Base-by-base conservation (phyloP, 257 asterid species). In the Salvia splendens region DNA sequence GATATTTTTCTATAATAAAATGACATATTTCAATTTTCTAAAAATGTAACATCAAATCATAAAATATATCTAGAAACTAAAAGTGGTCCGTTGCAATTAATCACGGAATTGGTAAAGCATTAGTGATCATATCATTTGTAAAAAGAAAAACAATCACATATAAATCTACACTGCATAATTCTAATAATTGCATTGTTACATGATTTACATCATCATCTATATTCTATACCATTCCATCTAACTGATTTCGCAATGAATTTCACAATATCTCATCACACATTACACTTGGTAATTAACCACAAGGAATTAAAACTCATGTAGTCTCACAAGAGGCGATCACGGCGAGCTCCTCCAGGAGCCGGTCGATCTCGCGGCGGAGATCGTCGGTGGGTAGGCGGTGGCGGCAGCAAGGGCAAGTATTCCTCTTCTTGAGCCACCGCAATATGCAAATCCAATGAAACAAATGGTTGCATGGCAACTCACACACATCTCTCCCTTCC, bases 381-480 rank as follows among this genome's bases (percentile, higher is more conserved):
- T 89, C 87, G 69, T 83, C 87, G 3, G 94, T 82, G 8, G 98
- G 98, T 14, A 92, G 92, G 72, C 81, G 81, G 73, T 36, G 72
- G 67, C 98, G 88, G 84, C 98, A 92, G 35, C 96, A 92, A 4
- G 98, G 98, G 64, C 98, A 92, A 38, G 98, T 86, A 12, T 77
- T 79, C 38, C 80, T 85, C 77, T 82, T 85, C 85, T 57, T 77
- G 46, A 92, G 73, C 98, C 98, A 92, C 57, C 85, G 80, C 67
- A 92, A 46, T 2, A 89, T 71, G 35, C 98, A 92, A 60, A 68
- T 61, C 98, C 97, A 93, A 57, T 93, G 98, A 65, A 86, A 93
- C 81, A 81, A 73, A 83, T 93, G 98, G 9, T 61, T 73, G 75
- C 97, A 93, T 17, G 98, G 97, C 84, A 93, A 70, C 63, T 85